Conservation (phyloP, 2,329 filamentous ascomycete genomes). For the Arthrobotrys iridis region DNA sequence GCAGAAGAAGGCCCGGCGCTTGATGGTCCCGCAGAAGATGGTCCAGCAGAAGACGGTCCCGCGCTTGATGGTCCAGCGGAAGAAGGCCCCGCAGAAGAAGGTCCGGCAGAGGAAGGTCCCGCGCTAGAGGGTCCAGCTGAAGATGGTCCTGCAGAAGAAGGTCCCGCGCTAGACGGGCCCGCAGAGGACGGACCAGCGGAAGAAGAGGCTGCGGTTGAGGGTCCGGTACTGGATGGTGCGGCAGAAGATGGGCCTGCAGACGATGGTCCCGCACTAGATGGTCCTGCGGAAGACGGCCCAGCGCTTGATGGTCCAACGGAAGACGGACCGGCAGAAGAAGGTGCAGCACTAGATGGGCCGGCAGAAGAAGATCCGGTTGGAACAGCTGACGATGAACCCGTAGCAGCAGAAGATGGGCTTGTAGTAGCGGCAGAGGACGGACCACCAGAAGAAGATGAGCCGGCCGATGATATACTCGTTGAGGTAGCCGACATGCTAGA, state of each 20-base stretch:
- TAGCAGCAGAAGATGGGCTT: not conserved
- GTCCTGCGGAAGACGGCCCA: not conserved
- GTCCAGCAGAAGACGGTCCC: not conserved
- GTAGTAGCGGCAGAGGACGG: not conserved
- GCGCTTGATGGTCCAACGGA: not conserved
- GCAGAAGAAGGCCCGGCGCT: not conserved
- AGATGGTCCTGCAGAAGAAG: slow-evolving; percentile 6
- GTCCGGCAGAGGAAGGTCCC: not conserved
- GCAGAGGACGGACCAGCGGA: not conserved
- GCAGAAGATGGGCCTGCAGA: not conserved
- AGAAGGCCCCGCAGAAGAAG: not conserved
- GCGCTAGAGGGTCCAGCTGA: not conserved
- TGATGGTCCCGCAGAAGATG: not conserved
- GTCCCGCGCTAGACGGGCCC: not conserved
- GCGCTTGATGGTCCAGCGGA: not conserved
- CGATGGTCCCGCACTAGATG: not conserved
- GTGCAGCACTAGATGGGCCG: not conserved
- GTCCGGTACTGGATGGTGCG: not conserved
- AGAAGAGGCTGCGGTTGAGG: not conserved
- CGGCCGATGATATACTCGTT: not conserved
- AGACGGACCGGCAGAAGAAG: not conserved
- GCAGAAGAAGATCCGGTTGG: not conserved
- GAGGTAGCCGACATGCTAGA: slow-evolving; percentile 20
- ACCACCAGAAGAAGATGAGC: not conserved
- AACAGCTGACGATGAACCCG: not conserved